phyloP scores from a whole-genome alignment of 2,329 filamentous ascomycete genomes.

The Ascochyta koolunga region DNA sequence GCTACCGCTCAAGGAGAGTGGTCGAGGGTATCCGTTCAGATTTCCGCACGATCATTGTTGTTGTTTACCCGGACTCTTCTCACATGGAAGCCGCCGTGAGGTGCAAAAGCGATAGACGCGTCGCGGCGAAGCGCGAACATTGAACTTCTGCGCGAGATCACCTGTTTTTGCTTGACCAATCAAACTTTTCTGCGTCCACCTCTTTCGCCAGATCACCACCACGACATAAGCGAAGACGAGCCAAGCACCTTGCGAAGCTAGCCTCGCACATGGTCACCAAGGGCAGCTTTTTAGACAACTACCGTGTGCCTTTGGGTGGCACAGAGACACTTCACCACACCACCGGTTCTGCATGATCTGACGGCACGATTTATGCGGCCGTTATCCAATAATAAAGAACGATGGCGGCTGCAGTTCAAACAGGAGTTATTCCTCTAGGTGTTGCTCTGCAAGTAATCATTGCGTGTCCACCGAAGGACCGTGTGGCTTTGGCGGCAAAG shows the following conservation, averaged over 20 bases:
- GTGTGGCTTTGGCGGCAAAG: conserved; percentile 23
- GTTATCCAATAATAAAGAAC: not conserved
- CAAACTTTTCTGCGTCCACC: conserved; percentile 5
- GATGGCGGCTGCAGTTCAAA: conserved; percentile 9
- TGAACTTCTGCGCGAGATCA: conserved; percentile 25
- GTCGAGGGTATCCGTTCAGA: not conserved
- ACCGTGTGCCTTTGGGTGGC: not conserved
- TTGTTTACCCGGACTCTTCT: not conserved
- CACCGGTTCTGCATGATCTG: not conserved
- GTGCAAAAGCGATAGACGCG: conserved; percentile 17
- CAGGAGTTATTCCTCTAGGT: conserved; percentile 8
- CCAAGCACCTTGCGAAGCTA: not conserved
- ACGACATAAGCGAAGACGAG: not conserved
- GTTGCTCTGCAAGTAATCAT: conserved; percentile 22
- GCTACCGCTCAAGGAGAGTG: not conserved
- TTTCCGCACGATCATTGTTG: conserved; percentile 4
- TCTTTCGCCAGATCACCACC: not conserved
- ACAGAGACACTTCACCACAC: not conserved
- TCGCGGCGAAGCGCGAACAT: conserved; percentile 12
- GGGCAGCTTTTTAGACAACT: not conserved
- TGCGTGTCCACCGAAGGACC: conserved; percentile 28
- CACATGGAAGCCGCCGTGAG: not conserved
- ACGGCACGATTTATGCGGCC: not conserved
- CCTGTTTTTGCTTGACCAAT: conserved; percentile 20
- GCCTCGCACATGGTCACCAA: not conserved